Percentiles rank a stretch among this genome's conserved stretches.
These are phyloP conservation scores for Fraxinus ornus DNA, from an alignment of 305 asterid genomes.

Conservation along the genomic window DNA sequence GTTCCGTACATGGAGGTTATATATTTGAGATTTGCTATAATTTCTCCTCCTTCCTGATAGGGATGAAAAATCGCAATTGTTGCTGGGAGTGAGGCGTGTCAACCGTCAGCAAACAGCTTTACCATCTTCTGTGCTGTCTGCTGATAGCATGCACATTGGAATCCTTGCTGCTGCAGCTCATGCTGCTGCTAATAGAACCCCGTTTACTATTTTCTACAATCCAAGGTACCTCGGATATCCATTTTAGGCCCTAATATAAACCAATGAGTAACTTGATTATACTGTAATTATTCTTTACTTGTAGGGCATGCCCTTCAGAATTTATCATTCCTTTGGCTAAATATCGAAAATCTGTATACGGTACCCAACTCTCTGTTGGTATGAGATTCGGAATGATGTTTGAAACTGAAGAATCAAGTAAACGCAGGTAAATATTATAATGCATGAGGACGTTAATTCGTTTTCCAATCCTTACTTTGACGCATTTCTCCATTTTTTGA, in stretches of 20 bases:
- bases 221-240: slow-evolving; percentile 57
- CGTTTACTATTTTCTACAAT: slow-evolving; percentile 79
- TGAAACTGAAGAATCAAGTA: slow-evolving; percentile 91
- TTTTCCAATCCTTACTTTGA: slow-evolving; percentile 4
- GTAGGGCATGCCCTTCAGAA: slow-evolving; percentile 91
- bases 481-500: background rate
- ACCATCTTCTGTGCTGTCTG: slow-evolving; percentile 88
- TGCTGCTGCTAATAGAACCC: slow-evolving; percentile 81
- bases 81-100: slow-evolving; percentile 91
- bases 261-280: background rate
- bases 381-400: slow-evolving; percentile 97
- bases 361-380: slow-evolving; percentile 73
- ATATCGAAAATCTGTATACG: slow-evolving; percentile 66
- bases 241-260: background rate
- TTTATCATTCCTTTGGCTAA: slow-evolving; percentile 74
- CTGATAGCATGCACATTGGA: slow-evolving; percentile 97
- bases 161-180: slow-evolving; percentile 97
- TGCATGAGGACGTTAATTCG: background rate
- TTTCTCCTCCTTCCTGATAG: slow-evolving; percentile 28
- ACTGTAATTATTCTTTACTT: slow-evolving; percentile 4
- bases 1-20: background rate
- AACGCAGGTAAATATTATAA: slow-evolving; percentile 55
- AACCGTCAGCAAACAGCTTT: slow-evolving; percentile 77
- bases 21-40: background rate
- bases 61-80: slow-evolving; percentile 73